Percentiles rank a stretch among this genome's conserved stretches.
Conservation (phyloP, 768 basidiomycete species). For the Leucocoprinus birnbaumii region DNA sequence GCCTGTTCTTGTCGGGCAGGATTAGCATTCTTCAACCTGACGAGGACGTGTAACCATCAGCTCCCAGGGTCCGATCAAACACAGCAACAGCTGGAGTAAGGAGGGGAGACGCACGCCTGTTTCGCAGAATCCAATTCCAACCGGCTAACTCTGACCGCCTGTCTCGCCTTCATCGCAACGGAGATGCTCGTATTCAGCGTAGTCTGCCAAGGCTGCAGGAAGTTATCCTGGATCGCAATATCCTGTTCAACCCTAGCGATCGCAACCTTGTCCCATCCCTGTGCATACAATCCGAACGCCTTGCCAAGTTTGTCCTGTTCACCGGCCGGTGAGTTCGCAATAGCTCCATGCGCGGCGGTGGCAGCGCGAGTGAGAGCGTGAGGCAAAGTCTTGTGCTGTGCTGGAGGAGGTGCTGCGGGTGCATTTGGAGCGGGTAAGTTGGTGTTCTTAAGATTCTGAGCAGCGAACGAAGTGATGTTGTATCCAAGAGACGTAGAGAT, state of each 20-base stretch:
- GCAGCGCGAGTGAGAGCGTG: conserved; percentile 90
- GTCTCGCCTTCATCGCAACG: conserved; percentile 90
- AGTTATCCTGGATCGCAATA: conserved; percentile 57
- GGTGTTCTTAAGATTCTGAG: conserved; percentile 85
- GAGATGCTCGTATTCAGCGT: conserved; percentile 81
- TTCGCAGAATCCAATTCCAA: conserved; percentile 91
- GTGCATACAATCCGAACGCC: conserved; percentile 75
- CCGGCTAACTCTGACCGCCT: conserved; percentile 74
- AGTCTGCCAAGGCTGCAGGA: conserved; percentile 83
- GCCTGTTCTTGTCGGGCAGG: conserved; percentile 88
- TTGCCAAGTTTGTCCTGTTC: conserved; percentile 68
- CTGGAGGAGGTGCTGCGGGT: conserved; percentile 49
- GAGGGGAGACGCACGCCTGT: conserved; percentile 57
- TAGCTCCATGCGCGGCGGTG: conserved; percentile 47
- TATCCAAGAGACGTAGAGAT: conserved; percentile 68
- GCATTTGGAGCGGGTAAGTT: conserved; percentile 71
- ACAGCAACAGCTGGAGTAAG: not conserved
- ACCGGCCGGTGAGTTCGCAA: conserved; percentile 35
- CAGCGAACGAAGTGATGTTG: conserved; percentile 81
- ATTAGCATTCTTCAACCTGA: conserved; percentile 76
- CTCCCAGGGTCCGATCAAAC: not conserved
- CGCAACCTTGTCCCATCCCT: conserved; percentile 81
- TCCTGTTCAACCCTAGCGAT: conserved; percentile 82
- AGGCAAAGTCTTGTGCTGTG: conserved; percentile 93
- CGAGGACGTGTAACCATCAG: not conserved